phyloP scores from a whole-genome alignment of 257 asterid species.

The Lycium ferocissimum region DNA sequence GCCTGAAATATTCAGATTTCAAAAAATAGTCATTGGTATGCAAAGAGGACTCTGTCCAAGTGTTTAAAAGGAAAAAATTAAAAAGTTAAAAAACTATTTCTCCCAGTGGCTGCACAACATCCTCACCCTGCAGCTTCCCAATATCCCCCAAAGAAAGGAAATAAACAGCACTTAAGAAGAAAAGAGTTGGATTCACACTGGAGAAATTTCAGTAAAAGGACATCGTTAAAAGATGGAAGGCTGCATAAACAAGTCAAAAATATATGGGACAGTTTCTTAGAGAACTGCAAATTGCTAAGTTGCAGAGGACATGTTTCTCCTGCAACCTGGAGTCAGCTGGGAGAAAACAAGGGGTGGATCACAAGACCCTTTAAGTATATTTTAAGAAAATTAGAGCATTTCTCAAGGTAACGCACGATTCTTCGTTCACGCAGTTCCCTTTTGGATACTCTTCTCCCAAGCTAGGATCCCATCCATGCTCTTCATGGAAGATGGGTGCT shows the following conservation, averaged over 20 bases:
- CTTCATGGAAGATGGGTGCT: slow-evolving; percentile 11
- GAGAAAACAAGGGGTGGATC: slow-evolving; percentile 7
- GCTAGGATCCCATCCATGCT: slow-evolving; percentile 13
- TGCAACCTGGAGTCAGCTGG: slow-evolving; percentile 14
- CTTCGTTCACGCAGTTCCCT: slow-evolving; percentile 1
- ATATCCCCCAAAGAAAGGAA: slow-evolving; percentile 3
- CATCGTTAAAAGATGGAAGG: background rate
- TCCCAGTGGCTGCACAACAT: slow-evolving; percentile 18
- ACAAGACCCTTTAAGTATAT: background rate
- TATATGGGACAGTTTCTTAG: background rate
- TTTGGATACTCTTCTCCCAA: background rate
- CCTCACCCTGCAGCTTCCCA: slow-evolving; percentile 22
- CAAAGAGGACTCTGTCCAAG: slow-evolving; percentile 3
- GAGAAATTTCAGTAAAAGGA: slow-evolving; percentile 1
- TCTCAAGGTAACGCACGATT: background rate
- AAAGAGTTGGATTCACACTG: background rate
- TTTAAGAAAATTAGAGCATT: background rate
- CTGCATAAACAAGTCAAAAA: background rate
- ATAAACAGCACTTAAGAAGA: slow-evolving; percentile 3
- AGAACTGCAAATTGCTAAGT: background rate
- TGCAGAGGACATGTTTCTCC: slow-evolving; percentile 9
- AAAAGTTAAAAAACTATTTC: background rate
- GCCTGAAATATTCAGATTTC: background rate
- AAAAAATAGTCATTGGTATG: background rate
- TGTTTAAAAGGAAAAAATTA: background rate